phyloP scores from a whole-genome alignment of 306 rosid genomes.

The Vachellia pachyceras region DNA sequence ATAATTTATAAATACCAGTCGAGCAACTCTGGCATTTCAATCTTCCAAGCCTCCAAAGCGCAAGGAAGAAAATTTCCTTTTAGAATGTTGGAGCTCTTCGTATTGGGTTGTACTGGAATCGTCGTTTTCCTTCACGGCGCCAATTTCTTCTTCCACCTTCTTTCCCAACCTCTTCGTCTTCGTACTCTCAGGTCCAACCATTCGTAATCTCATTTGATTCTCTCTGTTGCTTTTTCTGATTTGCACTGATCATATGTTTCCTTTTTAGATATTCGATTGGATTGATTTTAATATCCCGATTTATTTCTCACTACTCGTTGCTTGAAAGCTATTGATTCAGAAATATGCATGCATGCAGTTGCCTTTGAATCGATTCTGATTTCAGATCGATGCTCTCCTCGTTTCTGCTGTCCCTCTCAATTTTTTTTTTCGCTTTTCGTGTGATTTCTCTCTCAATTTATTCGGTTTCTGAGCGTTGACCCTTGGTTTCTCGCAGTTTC shows the following conservation, averaged over 20 bases:
- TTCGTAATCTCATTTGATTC: neutral
- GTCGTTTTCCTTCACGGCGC: conserved; percentile 15
- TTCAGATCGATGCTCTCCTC: neutral
- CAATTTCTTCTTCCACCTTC: conserved; percentile 12
- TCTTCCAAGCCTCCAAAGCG: too few relatives aligned
- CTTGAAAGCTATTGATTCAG: neutral
- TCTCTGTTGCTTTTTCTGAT: neutral
- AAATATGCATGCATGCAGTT: neutral
- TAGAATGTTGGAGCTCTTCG: neutral
- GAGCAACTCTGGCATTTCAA: neutral
- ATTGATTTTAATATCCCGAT: neutral
- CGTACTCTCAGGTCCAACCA: neutral
- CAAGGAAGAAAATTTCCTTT: neutral
- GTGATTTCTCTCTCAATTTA: neutral
- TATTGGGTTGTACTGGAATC: conserved; percentile 13
- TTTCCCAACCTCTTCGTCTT: neutral
- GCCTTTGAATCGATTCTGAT: neutral
- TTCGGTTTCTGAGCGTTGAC: neutral
- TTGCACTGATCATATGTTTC: neutral
- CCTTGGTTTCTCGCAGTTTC: conserved; percentile 44
- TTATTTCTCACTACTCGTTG: neutral
- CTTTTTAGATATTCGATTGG: neutral
- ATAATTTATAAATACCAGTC: neutral
- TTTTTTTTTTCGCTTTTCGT: neutral
- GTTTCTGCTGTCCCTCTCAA: neutral